Conservation (phyloP, 2,329 filamentous ascomycete species). For the Trichoderma citrinoviride region DNA sequence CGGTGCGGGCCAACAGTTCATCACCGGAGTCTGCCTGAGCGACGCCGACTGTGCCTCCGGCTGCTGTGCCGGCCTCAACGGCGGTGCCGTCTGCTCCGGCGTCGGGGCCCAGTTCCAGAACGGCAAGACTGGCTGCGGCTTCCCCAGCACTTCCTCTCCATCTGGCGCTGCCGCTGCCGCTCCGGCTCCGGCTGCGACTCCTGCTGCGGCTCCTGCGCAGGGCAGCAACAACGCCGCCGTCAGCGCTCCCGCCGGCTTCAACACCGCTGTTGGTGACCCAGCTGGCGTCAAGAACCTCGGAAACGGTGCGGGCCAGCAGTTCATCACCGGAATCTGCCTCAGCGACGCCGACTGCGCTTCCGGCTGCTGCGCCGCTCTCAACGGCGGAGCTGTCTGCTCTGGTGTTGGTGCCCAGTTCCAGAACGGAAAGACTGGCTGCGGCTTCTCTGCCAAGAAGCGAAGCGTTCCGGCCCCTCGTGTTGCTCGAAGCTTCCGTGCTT, state of each 20-base stretch:
- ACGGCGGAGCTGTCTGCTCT: slow-evolving; percentile 15
- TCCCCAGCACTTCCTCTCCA: slow-evolving; percentile 20
- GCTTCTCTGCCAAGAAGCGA: slow-evolving; percentile 27
- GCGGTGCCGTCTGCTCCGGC: slow-evolving; percentile 17
- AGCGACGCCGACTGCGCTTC: slow-evolving; percentile 32
- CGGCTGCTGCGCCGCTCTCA: slow-evolving; percentile 31
- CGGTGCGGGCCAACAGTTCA: slow-evolving; percentile 31
- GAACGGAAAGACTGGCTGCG: slow-evolving; percentile 36
- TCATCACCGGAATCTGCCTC: slow-evolving; percentile 31
- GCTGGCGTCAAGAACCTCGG: slow-evolving; percentile 30
- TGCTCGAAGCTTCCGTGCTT: slow-evolving; percentile 11
- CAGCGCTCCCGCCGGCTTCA: slow-evolving; percentile 13
- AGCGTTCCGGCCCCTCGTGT: neutral
- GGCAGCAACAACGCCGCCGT: slow-evolving; percentile 25
- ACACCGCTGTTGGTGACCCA: slow-evolving; percentile 24
- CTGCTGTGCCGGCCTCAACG: slow-evolving; percentile 31
- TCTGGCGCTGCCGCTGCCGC: neutral
- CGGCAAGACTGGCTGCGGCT: slow-evolving; percentile 37
- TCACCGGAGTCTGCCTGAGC: slow-evolving; percentile 29
- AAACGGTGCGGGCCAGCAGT: slow-evolving; percentile 28
- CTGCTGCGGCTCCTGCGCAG: slow-evolving; percentile 22
- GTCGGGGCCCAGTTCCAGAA: slow-evolving; percentile 34
- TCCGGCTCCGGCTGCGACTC: neutral
- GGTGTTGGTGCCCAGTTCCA: slow-evolving; percentile 32
- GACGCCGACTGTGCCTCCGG: slow-evolving; percentile 32